A percentile compares a stretch with the other conserved stretches of the same genome.
phyloP scores from a whole-genome alignment of 805 yeast genomes.

The Nematodospora valgi region DNA sequence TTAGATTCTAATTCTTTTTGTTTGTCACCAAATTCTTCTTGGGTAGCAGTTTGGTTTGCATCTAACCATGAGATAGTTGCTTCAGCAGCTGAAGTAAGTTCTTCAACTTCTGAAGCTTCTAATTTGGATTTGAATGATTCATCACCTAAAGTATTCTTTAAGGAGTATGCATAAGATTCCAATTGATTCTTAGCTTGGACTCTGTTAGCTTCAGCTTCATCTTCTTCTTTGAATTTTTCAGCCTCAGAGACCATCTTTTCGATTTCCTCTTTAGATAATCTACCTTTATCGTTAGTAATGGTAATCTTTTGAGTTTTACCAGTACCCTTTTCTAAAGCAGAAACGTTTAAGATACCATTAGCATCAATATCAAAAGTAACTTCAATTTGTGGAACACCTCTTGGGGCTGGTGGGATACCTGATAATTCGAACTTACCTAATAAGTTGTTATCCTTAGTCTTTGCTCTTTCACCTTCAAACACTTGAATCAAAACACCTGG shows the following conservation, averaged over 20 bases:
- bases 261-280: slow-evolving; percentile 95
- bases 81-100: slow-evolving; percentile 74
- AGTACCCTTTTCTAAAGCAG: slow-evolving; percentile 97
- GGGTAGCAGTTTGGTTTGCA: slow-evolving; percentile 84
- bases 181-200: slow-evolving; percentile 91
- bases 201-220: slow-evolving; percentile 91
- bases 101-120: slow-evolving; percentile 63
- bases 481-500: slow-evolving; percentile 98
- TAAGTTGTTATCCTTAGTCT: slow-evolving; percentile 92
- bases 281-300: slow-evolving; percentile 98
- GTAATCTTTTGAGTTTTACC: slow-evolving; percentile 97
- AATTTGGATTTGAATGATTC: slow-evolving; percentile 40
- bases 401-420: slow-evolving; percentile 98
- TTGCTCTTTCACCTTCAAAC: slow-evolving; percentile 97
- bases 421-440: slow-evolving; percentile 95
- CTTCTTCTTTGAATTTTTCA: slow-evolving; percentile 95
- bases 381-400: slow-evolving; percentile 98
- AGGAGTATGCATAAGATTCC: slow-evolving; percentile 92
- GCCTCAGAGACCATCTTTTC: slow-evolving; percentile 98
- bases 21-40: slow-evolving; percentile 87
- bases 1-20: slow-evolving; percentile 94
- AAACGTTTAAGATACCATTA: slow-evolving; percentile 93
- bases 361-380: slow-evolving; percentile 97
- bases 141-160: slow-evolving; percentile 71
- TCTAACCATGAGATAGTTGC: slow-evolving; percentile 92